Evolutionary conservation across 352 stramenopile genomes (phyloP).

Genomic region (Phytophthora lateralis): DNA sequence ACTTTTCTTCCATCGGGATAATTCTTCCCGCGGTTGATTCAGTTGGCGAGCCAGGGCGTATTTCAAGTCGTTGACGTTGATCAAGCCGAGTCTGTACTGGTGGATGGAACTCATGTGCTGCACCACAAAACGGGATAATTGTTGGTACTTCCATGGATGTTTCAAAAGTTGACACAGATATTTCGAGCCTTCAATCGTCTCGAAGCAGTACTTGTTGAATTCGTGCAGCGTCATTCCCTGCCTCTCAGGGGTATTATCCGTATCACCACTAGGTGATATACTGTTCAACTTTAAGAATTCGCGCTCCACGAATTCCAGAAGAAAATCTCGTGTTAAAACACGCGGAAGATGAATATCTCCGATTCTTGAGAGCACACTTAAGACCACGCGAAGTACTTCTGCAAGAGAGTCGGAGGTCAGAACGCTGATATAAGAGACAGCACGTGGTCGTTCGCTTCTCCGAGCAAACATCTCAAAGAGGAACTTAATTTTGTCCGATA

Average conservation of each 20-base stretch:
- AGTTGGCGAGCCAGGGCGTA: conserved; percentile 67
- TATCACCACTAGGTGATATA: conserved; percentile 12
- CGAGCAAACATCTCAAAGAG: conserved; percentile 73
- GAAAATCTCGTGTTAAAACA: conserved; percentile 41
- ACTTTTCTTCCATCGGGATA: conserved; percentile 73
- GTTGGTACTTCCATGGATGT: conserved; percentile 75
- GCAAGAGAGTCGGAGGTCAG: conserved; percentile 50
- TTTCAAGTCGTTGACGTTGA: conserved; percentile 91
- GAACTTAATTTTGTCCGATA: conserved; percentile 76
- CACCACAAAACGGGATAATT: conserved; percentile 83
- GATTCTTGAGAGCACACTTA: conserved; percentile 55
- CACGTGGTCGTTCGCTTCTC: conserved; percentile 13
- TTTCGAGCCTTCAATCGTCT: conserved; percentile 60
- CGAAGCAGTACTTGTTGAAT: conserved; percentile 70
- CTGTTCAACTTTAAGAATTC: conserved; percentile 71
- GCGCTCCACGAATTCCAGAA: conserved; percentile 53
- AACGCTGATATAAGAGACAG: conserved; percentile 34
- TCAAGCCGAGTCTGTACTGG: conserved; percentile 88
- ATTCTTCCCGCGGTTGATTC: conserved; percentile 49
- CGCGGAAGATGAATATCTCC: conserved; percentile 59
- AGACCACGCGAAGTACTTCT: conserved; percentile 58
- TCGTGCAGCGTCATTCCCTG: conserved; percentile 81
- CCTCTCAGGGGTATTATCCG: neutral
- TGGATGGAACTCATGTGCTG: conserved; percentile 87
- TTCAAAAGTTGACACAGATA: conserved; percentile 72